Conservation (phyloP, 169 alveolate species). For the Babesia microti region DNA sequence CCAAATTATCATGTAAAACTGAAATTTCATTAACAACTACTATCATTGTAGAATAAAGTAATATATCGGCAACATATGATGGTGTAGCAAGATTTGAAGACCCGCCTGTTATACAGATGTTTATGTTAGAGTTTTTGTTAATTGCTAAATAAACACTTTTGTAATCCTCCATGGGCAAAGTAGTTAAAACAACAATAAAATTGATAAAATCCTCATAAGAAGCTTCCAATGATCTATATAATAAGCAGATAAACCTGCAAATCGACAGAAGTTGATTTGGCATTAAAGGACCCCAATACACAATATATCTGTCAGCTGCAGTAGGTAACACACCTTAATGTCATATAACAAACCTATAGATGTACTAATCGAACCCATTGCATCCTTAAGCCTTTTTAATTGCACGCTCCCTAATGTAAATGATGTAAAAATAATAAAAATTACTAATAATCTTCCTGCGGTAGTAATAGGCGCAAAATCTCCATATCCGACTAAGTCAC, state of each 20-base stretch:
- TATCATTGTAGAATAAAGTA: constrained; percentile 26
- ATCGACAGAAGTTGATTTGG: constrained; percentile 49
- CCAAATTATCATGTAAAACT: constrained; percentile 8
- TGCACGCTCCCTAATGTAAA: constrained; percentile 58
- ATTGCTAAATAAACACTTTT: constrained; percentile 52
- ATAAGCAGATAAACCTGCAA: constrained; percentile 17
- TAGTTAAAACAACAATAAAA: constrained; percentile 51
- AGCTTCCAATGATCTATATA: constrained; percentile 4
- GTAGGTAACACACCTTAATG: constrained; percentile 20
- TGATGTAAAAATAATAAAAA: constrained; percentile 47
- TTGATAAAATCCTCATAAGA: constrained; percentile 50
- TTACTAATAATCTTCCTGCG: constrained; percentile 44
- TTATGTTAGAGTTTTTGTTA: constrained; percentile 52
- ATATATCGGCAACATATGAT: constrained; percentile 27
- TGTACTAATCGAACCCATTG: constrained; percentile 33
- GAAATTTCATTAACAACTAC: constrained; percentile 40
- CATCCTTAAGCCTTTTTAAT: constrained; percentile 55
- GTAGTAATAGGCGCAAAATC: constrained; percentile 56
- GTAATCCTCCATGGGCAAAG: constrained; percentile 51
- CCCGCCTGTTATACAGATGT: constrained; percentile 58
- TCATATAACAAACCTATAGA: constrained; percentile 32
- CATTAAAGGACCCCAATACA: constrained; percentile 58
- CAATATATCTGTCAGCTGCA: constrained; percentile 42
- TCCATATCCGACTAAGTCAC: constrained; percentile 56
- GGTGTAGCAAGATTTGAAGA: constrained; percentile 23